These are phyloP conservation scores for Alternaria sp. DNA, from an alignment of 2,329 filamentous ascomycete species.

Conservation along the genomic window DNA sequence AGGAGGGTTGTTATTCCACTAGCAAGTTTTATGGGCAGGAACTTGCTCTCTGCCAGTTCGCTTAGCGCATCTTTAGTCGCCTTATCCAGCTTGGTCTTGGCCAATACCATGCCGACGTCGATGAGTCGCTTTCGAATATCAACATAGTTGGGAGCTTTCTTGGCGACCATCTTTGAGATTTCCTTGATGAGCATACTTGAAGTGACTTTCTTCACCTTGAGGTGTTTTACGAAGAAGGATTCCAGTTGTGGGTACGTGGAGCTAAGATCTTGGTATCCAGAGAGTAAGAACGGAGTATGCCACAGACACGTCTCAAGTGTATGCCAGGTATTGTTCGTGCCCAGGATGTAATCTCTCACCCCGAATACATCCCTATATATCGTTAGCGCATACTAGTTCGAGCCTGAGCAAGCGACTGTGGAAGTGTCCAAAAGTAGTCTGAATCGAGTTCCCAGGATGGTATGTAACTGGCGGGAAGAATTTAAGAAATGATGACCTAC, in stretches of 20 bases:
- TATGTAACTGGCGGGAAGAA: not conserved
- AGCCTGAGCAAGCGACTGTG: not conserved
- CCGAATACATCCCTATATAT: slow-evolving; percentile 8
- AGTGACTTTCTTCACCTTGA: slow-evolving; percentile 27
- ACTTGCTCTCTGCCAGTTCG: slow-evolving; percentile 21
- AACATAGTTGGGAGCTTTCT: slow-evolving; percentile 13
- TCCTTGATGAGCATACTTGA: slow-evolving; percentile 28
- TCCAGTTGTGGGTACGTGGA: slow-evolving; percentile 18
- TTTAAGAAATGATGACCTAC: not conserved
- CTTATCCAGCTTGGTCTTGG: slow-evolving; percentile 12
- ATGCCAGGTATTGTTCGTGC: slow-evolving; percentile 18
- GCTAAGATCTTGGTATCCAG: slow-evolving; percentile 22
- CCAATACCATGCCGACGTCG: slow-evolving; percentile 26
- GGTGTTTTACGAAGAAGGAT: slow-evolving; percentile 9
- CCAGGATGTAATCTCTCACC: slow-evolving; percentile 13
- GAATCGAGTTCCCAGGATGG: not conserved
- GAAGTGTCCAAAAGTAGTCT: not conserved
- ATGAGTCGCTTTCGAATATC: slow-evolving; percentile 21
- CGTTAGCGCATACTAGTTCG: not conserved
- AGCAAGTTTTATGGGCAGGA: slow-evolving; percentile 20
- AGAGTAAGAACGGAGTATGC: slow-evolving; percentile 23
- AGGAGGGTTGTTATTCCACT: slow-evolving; percentile 17
- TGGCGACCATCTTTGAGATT: slow-evolving; percentile 20
- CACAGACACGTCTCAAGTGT: slow-evolving; percentile 25
- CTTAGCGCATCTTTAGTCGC: slow-evolving; percentile 16